Base-by-base conservation (phyloP, 2,329 filamentous ascomycete genomes). In the Penicillium capsulatum region DNA sequence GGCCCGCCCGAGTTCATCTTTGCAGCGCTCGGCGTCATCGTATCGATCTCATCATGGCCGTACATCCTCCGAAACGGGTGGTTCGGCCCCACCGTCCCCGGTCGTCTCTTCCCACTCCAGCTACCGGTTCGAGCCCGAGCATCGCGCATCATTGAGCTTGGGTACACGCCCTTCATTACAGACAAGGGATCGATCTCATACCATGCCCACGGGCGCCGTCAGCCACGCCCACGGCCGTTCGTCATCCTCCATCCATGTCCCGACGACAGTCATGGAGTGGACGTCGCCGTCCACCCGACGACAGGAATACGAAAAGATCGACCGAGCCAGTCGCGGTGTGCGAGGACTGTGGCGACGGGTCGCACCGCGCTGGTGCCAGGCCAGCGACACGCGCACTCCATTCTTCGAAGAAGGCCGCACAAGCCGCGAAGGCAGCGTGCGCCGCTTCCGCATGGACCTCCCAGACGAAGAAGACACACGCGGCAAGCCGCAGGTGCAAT, bases 271-370 rank as follows among this genome's bases (percentile, higher is more conserved):
- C 6, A 70, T 71, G 30, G 67, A 71, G 44, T 72, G 69, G 69
- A 72, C 68, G 2, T 67, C 67, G 1, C 59, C 66, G 6, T 63
- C 64, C 7, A 70, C 68, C 4, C 64, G 69, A 8, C 55, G 65
- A 7, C 59, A 59, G 14, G 68, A 72, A 45, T 72, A 72, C 39
- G 61, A 78, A 79, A 54, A 80, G 75, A 66, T 79, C 71, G 62
- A 68, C 54, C 64, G 66, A 8, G 63, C 64, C 32, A 64, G 57
- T 41, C 63, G 56, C 14, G 69, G 69, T 3, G 47, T 71, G 3
- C 60, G 68, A 1, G 67, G 69, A 2, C 47, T 71, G 5, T 67
- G 67, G 61, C 59, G 66, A 0, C 59, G 61, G 6, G 58, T 69
- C 3, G 63, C 67, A 3, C 68, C 69, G 0, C 55, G 58, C 29